Evolutionary conservation across 495 filamentous ascomycete species (phyloP).

Genomic region (Tuber melanosporum): DNA sequence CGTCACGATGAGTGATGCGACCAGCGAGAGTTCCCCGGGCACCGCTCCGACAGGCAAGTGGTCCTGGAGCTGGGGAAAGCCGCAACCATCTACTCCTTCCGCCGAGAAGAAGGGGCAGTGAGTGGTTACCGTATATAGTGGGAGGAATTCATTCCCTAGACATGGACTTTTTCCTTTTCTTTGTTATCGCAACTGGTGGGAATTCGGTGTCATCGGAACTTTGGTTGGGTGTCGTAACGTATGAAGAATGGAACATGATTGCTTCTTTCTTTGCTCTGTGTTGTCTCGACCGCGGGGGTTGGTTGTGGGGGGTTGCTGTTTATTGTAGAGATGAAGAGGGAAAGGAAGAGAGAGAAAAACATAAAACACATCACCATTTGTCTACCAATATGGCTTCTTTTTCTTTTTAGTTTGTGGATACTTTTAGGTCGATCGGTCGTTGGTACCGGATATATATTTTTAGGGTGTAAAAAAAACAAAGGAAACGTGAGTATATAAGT

Average conservation of each 20-base stretch:
- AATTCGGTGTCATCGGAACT: background rate
- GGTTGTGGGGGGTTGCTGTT: background rate
- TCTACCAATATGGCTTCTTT: background rate
- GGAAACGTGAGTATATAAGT: background rate
- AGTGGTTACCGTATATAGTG: background rate
- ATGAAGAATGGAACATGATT: background rate
- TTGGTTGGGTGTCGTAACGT: background rate
- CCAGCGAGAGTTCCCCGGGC: constrained; percentile 22
- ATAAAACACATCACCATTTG: background rate
- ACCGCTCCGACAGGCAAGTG: constrained; percentile 32
- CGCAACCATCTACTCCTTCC: constrained; percentile 19
- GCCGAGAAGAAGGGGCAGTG: constrained; percentile 25
- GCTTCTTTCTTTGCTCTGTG: background rate
- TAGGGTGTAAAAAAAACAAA: background rate
- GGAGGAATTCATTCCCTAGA: background rate
- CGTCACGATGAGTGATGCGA: constrained; percentile 36
- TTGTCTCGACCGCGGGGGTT: background rate
- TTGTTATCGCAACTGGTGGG: background rate
- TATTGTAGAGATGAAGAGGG: background rate
- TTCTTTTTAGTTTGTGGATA: background rate
- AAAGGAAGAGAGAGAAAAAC: background rate
- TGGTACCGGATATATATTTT: background rate
- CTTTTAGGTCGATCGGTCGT: background rate
- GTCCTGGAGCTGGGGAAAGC: constrained; percentile 32
- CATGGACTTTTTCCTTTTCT: background rate